A percentile compares a stretch with the other conserved stretches of the same genome.
Conservation (phyloP, 305 asterid species). For the Lippia alba region DNA sequence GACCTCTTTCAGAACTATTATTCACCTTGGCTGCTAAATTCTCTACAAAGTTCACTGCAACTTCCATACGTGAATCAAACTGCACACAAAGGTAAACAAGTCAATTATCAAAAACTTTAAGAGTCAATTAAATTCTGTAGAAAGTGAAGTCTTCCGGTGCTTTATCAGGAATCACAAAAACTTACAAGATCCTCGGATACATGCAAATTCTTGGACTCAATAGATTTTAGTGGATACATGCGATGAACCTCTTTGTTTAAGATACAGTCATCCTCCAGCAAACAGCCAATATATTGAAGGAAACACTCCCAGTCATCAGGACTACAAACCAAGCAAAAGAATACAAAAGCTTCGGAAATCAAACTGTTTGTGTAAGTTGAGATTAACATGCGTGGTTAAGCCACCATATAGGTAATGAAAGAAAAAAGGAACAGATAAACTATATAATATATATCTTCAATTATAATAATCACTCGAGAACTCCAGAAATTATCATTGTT, state of each 20-base stretch:
- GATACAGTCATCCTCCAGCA: constrained; percentile 81
- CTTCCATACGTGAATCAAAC: constrained; percentile 78
- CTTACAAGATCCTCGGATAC: constrained; percentile 77
- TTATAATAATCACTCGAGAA: background rate
- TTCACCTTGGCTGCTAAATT: constrained; percentile 55
- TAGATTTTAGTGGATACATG: constrained; percentile 41
- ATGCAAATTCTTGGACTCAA: constrained; percentile 52
- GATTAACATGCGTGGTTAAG: background rate
- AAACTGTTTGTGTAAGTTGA: constrained; percentile 18
- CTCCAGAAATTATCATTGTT: no score
- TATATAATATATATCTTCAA: constrained; percentile 21
- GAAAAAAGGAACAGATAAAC: constrained; percentile 1
- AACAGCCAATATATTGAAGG: constrained; percentile 83
- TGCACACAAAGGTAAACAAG: constrained; percentile 54
- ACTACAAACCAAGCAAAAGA: constrained; percentile 50
- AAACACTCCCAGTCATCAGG: constrained; percentile 98
- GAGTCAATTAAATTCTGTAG: constrained; percentile 33
- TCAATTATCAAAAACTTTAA: constrained; percentile 21
- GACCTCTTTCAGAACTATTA: constrained; percentile 72
- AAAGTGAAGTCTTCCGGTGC: constrained; percentile 31
- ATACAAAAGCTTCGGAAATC: constrained; percentile 25
- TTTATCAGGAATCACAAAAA: constrained; percentile 37
- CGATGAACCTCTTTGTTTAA: constrained; percentile 51
- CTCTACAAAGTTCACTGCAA: constrained; percentile 64
- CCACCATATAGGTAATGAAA: constrained; percentile 13